Conservation (phyloP, 139 green algal genomes). For the Micromonas commoda region DNA sequence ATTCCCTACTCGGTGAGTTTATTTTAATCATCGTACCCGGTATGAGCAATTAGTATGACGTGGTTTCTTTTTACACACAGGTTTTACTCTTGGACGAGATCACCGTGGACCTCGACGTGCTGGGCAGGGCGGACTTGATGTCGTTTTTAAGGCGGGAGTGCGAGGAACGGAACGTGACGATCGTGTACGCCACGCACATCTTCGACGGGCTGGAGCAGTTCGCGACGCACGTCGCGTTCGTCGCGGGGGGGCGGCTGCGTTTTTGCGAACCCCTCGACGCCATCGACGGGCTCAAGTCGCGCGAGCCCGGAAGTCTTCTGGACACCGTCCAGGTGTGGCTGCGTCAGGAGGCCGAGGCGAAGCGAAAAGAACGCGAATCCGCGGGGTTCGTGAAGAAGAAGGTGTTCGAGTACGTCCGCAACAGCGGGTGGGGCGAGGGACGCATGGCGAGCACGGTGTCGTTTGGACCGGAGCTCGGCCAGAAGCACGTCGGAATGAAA, state of each 20-base stretch:
- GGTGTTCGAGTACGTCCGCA: slow-evolving; percentile 10
- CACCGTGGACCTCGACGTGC: slow-evolving; percentile 96
- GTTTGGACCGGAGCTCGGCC: not conserved
- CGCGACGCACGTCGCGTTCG: slow-evolving; percentile 40
- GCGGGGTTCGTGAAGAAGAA: not conserved
- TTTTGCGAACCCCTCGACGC: slow-evolving; percentile 14
- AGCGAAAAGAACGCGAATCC: slow-evolving; percentile 11
- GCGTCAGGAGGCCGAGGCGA: slow-evolving; percentile 50
- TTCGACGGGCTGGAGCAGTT: slow-evolving; percentile 78
- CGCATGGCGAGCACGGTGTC: slow-evolving; percentile 11
- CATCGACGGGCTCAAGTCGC: slow-evolving; percentile 19
- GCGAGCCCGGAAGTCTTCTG: slow-evolving; percentile 53
- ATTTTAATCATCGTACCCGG: not conserved
- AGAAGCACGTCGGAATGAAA: not conserved
- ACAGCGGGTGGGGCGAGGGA: slow-evolving; percentile 27
- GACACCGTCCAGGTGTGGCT: slow-evolving; percentile 77
- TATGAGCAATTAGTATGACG: no score
- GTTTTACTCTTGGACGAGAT: slow-evolving; percentile 97
- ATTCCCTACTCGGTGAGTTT: slow-evolving; percentile 87
- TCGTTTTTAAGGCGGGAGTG: slow-evolving; percentile 82
- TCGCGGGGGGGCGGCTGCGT: slow-evolving; percentile 24
- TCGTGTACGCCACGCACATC: slow-evolving; percentile 97
- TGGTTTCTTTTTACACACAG: slow-evolving; percentile 3
- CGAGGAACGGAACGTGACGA: slow-evolving; percentile 63
- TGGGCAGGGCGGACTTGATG: slow-evolving; percentile 86